A percentile compares a stretch with the other conserved stretches of the same genome.
Evolutionary conservation across 805 yeast species (phyloP).

Genomic region (Kodamaea restingae): DNA sequence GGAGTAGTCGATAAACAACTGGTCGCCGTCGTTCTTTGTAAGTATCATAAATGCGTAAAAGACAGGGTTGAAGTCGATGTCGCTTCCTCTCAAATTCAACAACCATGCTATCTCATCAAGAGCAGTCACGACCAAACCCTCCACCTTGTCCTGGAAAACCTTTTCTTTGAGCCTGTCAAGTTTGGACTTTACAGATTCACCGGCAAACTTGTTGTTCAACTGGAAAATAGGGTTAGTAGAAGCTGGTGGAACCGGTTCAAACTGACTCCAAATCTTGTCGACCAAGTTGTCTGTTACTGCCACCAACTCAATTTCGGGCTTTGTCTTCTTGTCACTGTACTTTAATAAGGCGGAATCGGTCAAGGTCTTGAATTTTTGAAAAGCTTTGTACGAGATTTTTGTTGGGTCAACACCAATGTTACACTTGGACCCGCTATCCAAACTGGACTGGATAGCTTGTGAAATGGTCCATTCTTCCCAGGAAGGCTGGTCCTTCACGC

Average conservation of each 20-base stretch:
- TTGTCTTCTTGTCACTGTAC: slow-evolving; percentile 14
- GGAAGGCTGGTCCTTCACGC: slow-evolving; percentile 44
- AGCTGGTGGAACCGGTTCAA: slow-evolving; percentile 56
- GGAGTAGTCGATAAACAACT: slow-evolving; percentile 40
- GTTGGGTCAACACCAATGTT: slow-evolving; percentile 49
- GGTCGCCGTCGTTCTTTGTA: slow-evolving; percentile 26
- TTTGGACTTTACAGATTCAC: slow-evolving; percentile 60
- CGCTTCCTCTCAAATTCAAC: slow-evolving; percentile 50
- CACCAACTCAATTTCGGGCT: slow-evolving; percentile 38
- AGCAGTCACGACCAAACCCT: slow-evolving; percentile 42
- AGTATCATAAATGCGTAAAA: slow-evolving; percentile 43
- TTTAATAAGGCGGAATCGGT: slow-evolving; percentile 25
- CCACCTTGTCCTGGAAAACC: slow-evolving; percentile 17
- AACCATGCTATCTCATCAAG: slow-evolving; percentile 54
- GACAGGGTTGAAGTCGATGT: slow-evolving; percentile 53
- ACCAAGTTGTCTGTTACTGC: slow-evolving; percentile 60
- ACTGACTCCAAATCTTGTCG: slow-evolving; percentile 67
- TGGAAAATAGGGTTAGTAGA: slow-evolving; percentile 50
- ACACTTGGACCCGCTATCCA: slow-evolving; percentile 40
- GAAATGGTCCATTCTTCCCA: slow-evolving; percentile 59
- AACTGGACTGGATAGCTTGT: slow-evolving; percentile 47
- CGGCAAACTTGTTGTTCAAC: slow-evolving; percentile 55
- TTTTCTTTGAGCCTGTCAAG: slow-evolving; percentile 38
- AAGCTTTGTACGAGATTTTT: slow-evolving; percentile 37
- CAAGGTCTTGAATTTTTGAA: slow-evolving; percentile 27